A percentile compares a stretch with the other conserved stretches of the same genome.
phyloP scores from a whole-genome alignment of 2,329 filamentous ascomycete species.

The Colletotrichum musicola region DNA sequence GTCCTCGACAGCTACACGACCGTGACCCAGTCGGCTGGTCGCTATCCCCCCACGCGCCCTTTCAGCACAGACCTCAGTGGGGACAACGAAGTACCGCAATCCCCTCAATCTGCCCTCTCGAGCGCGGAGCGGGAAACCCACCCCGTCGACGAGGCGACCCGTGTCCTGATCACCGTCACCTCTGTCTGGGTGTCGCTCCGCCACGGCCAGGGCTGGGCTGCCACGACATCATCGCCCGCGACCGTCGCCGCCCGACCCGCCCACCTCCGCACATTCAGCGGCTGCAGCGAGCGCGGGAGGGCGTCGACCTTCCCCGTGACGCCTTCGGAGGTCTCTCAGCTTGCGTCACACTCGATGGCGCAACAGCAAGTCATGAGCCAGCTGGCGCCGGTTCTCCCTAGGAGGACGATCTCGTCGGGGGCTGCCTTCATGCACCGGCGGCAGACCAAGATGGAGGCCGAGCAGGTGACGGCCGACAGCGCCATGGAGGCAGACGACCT shows the following conservation, averaged over 20 bases:
- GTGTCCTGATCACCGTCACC: slow-evolving; percentile 42
- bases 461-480: slow-evolving; percentile 22
- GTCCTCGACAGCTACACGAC: slow-evolving; percentile 77
- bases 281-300: slow-evolving; percentile 22
- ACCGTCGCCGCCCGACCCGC: slow-evolving; percentile 11
- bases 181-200: slow-evolving; percentile 44
- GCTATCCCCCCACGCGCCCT: slow-evolving; percentile 59
- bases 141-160: slow-evolving; percentile 42
- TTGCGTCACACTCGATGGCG: slow-evolving; percentile 18
- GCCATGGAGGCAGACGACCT: slow-evolving; percentile 20
- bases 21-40: slow-evolving; percentile 62
- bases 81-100: slow-evolving; percentile 29
- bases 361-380: slow-evolving; percentile 19
- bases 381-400: slow-evolving; percentile 21
- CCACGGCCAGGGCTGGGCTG: slow-evolving; percentile 40
- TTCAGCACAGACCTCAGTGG: slow-evolving; percentile 41
- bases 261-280: slow-evolving; percentile 23
- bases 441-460: slow-evolving; percentile 33
- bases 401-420: slow-evolving; percentile 42
- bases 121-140: slow-evolving; percentile 33
- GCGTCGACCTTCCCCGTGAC: slow-evolving; percentile 33
- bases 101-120: slow-evolving; percentile 6
- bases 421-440: slow-evolving; percentile 44
- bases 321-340: slow-evolving; percentile 3
- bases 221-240: slow-evolving; percentile 14